phyloP scores from a whole-genome alignment of 306 rosid genomes.

The Cicer judaicum region DNA sequence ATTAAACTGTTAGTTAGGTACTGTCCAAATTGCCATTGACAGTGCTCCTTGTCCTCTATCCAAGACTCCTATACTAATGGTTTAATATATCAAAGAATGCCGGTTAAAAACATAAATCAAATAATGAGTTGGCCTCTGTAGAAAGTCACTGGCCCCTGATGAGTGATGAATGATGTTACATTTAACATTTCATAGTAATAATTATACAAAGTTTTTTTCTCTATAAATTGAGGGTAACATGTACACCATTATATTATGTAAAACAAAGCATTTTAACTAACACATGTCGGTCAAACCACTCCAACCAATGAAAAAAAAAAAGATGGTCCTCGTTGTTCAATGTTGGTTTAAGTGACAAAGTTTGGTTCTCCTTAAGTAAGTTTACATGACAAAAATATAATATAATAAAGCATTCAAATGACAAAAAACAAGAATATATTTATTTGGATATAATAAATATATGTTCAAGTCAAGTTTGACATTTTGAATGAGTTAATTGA shows the following conservation, averaged over 20 bases:
- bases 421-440: no score
- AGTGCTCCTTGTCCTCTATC: not conserved
- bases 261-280: not conserved
- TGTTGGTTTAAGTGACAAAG: not conserved
- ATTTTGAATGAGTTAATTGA: no score
- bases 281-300: not conserved
- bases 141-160: not conserved
- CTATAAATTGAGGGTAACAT: not conserved
- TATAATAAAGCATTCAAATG: no score
- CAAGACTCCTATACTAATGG: not conserved
- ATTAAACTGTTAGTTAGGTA: constrained; percentile 1
- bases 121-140: not conserved
- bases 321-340: not conserved
- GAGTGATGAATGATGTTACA: no score
- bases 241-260: not conserved
- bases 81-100: not conserved
- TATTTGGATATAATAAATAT: no score
- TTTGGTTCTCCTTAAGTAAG: not conserved
- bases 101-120: not conserved
- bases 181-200: no score
- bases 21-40: not conserved
- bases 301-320: not conserved
- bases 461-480: no score
- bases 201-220: no score
- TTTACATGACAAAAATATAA: no score